phyloP scores from a whole-genome alignment of 78 protist genomes.

The Andalucia godoyi region DNA sequence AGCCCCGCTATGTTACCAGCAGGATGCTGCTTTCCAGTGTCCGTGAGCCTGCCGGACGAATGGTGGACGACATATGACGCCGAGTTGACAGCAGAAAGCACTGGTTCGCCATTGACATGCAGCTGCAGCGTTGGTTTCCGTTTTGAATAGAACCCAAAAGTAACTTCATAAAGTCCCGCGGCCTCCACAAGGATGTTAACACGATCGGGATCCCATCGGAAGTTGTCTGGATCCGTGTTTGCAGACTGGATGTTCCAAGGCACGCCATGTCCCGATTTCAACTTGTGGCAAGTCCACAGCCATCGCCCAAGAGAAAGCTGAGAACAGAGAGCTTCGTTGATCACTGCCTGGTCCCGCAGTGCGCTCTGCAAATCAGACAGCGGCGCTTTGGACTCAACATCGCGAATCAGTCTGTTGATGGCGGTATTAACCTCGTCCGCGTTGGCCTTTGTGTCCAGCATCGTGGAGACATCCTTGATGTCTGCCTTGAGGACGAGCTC shows the following conservation, averaged over 20 bases:
- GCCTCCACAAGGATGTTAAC: not conserved
- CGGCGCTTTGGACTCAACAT: not conserved
- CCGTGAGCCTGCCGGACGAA: not conserved
- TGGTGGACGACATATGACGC: constrained; percentile 26
- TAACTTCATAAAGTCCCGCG: constrained; percentile 28
- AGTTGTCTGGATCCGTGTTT: constrained; percentile 20
- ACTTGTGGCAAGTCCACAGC: constrained; percentile 19
- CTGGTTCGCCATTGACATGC: constrained; percentile 40
- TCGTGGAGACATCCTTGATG: not conserved
- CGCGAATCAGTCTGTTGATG: not conserved
- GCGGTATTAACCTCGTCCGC: constrained; percentile 7
- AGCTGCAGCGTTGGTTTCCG: constrained; percentile 31
- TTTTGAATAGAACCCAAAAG: constrained; percentile 28
- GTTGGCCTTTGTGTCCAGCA: constrained; percentile 5
- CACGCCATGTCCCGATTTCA: not conserved
- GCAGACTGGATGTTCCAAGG: constrained; percentile 25
- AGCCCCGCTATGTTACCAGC: constrained; percentile 29
- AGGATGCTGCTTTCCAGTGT: not conserved
- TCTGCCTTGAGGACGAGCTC: not conserved
- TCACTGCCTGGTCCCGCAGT: not conserved
- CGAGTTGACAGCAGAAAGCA: constrained; percentile 22
- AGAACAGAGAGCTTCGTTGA: not conserved
- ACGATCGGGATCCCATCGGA: constrained; percentile 9
- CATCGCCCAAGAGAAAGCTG: constrained; percentile 22
- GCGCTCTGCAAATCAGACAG: not conserved